phyloP scores from a whole-genome alignment of 805 yeast species.

The Nakazawaea laoshanensis region DNA sequence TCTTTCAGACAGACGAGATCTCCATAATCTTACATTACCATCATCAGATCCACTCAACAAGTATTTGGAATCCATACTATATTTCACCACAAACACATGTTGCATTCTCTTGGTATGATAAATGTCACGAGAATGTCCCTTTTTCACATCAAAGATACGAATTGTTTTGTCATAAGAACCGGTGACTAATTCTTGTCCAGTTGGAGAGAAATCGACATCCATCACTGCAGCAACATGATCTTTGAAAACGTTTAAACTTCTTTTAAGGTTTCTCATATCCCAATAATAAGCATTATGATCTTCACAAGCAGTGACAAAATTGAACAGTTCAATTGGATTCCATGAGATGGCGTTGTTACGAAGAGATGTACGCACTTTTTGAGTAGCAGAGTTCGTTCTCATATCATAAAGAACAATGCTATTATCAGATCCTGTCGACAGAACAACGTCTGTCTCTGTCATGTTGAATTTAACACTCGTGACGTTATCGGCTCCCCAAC shows the following conservation, averaged over 20 bases:
- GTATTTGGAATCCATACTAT: constrained; percentile 83
- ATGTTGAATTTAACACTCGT: constrained; percentile 77
- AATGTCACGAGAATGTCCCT: constrained; percentile 91
- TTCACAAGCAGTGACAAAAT: constrained; percentile 86
- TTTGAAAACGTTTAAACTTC: constrained; percentile 78
- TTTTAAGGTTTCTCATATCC: constrained; percentile 89
- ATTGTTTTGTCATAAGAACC: constrained; percentile 94
- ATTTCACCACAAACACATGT: constrained; percentile 76
- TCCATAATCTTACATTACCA: constrained; percentile 91
- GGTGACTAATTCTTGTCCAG: constrained; percentile 92
- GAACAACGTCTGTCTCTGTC: constrained; percentile 82
- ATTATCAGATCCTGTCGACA: constrained; percentile 86
- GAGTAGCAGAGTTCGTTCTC: constrained; percentile 86
- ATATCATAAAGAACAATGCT: constrained; percentile 85
- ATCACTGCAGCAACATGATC: constrained; percentile 95
- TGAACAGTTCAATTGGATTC: constrained; percentile 98
- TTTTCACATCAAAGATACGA: constrained; percentile 63
- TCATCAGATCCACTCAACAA: constrained; percentile 91
- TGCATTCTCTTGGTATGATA: constrained; percentile 99
- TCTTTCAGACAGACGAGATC: constrained; percentile 80
- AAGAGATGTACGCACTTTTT: constrained; percentile 76
- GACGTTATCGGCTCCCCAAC: constrained; percentile 97
- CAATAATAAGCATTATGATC: constrained; percentile 92
- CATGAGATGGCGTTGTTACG: constrained; percentile 82
- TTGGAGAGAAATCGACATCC: constrained; percentile 92